Evolutionary conservation across 164 flowering plant genomes (phyloP), one percentile per base, ranked within the genome.

Genomic region (Liriodendron chinense): DNA sequence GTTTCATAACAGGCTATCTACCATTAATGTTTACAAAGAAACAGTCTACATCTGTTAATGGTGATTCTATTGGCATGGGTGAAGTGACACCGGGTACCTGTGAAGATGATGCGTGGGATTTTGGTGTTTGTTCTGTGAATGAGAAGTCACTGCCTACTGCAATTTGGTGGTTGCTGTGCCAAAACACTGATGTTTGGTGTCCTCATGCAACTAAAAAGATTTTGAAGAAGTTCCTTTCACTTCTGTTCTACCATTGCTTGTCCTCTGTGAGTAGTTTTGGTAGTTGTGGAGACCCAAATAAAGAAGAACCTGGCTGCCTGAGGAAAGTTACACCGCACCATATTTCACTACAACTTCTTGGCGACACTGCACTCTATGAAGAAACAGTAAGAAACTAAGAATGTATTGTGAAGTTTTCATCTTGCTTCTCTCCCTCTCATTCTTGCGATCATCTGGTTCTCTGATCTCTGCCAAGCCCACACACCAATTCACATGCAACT

Each of bases 171-270:
- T 80, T 88, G 71, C 68, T 93, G 80, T 92, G 99, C 83, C 86
- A 85, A 73, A 89, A 87, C 76, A 80, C 81, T 73, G 99, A 93
- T 89, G 75, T 90, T 69, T 96, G 99, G 99, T 88, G 88, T 72
- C 18, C 73, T 64, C 93, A 91, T 85, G 91, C 97, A 72, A 47
- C 86, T 50, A 83, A 88, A 78, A 87, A 82, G 85, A 82, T 88
- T 71, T 82, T 90, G 84, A 91, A 89, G 80, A 82, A 75, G 78
- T 93, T 96, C 75, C 87, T 93, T 26, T 79, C 84, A 25, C 74
- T 79, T 75, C 65, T 93, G 69, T 74, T 95, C 48, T 72, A 16
- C 34, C 78, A 76, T 78, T 84, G 83, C 25, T 73, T 85, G 83
- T 70, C 82, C 53, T 69, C 5, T 80, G 21, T 68, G 53, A 74